phyloP scores from a whole-genome alignment of 805 yeast genomes.

The Tetrapisispora arboricola region DNA sequence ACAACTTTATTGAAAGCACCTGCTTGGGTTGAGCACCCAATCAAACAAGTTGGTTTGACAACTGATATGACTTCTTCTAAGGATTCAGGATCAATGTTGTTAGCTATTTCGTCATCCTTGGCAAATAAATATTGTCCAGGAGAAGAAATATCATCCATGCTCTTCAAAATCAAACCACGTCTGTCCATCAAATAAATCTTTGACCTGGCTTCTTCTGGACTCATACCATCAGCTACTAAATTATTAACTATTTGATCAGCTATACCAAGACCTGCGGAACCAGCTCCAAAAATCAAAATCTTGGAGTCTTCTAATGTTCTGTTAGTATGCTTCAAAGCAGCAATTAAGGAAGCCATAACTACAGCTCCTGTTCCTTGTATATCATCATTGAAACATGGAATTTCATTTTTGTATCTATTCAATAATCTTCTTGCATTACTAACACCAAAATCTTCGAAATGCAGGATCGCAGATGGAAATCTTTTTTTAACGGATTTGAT shows the following conservation, averaged over 20 bases:
- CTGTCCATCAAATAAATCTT: slow-evolving; percentile 77
- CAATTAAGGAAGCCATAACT: slow-evolving; percentile 87
- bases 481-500: slow-evolving; percentile 58
- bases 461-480: slow-evolving; percentile 85
- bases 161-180: slow-evolving; percentile 62
- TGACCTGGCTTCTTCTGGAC: slow-evolving; percentile 61
- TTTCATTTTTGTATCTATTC: slow-evolving; percentile 56
- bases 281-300: slow-evolving; percentile 87
- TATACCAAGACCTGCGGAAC: slow-evolving; percentile 93
- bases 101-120: slow-evolving; percentile 67
- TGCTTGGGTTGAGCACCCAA: slow-evolving; percentile 93
- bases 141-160: slow-evolving; percentile 45
- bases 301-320: slow-evolving; percentile 51
- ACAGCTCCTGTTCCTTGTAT: slow-evolving; percentile 99
- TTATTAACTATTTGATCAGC: slow-evolving; percentile 90
- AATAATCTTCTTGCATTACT: slow-evolving; percentile 77
- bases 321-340: slow-evolving; percentile 74
- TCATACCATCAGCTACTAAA: slow-evolving; percentile 70
- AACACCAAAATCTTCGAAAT: slow-evolving; percentile 96
- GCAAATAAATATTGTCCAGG: slow-evolving; percentile 65
- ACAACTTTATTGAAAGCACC: slow-evolving; percentile 87
- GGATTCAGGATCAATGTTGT: slow-evolving; percentile 58
- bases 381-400: slow-evolving; percentile 94
- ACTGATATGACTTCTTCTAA: slow-evolving; percentile 56
- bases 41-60: slow-evolving; percentile 82